Base-by-base conservation (phyloP, 257 asterid genomes). In the Pogostemon cablin region DNA sequence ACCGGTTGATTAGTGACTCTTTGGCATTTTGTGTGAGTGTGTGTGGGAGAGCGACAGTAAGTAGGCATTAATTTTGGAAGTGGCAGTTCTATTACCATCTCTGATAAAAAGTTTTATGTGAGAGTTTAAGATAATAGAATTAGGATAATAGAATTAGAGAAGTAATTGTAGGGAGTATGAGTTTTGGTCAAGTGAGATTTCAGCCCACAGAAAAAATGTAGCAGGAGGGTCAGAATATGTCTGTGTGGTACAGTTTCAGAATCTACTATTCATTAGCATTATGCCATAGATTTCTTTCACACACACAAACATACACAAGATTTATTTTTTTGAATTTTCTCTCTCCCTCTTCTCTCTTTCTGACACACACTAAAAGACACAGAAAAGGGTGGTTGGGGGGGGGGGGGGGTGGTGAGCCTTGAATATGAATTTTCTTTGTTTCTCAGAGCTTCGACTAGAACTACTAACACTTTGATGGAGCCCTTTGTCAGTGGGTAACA, bases 401-500 rank as follows among this genome's bases (percentile, higher is more conserved):
- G 69, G 12, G 34, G 6, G 48, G 47, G 47, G 56, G 37, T 46
- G 54, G 71, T 68, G 72, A 64, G 76, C 49, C 74, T 49, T 52
- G 8, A 20, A 11, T 41, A 9, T 3, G 25, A 49, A 12, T 67
- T 40, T 38, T 12, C 12, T 75, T 55, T 50, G 48, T 48, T 49
- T 65, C 20, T 68, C 64, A 43, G 75, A 73, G 41, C 7, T 75
- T 65, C 41, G 80, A 78, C 66, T 81, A 56, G 65, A 81, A 78
- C 81, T 75, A 82, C 78, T 80, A 83, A 79, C 86, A 82, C 84
- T 87, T 82, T 79, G 92, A 82, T 76, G 79, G 81, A 82, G 81
- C 70, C 38, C 65, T 74, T 59, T 74, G 93, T 86, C 92, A 87
- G 95, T 74, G 53, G 84, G 88, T 77, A 86, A 83, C 78, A 79